These are phyloP conservation scores for Claviceps monticola DNA, from an alignment of 2,329 filamentous ascomycete genomes.

Conservation along the genomic window DNA sequence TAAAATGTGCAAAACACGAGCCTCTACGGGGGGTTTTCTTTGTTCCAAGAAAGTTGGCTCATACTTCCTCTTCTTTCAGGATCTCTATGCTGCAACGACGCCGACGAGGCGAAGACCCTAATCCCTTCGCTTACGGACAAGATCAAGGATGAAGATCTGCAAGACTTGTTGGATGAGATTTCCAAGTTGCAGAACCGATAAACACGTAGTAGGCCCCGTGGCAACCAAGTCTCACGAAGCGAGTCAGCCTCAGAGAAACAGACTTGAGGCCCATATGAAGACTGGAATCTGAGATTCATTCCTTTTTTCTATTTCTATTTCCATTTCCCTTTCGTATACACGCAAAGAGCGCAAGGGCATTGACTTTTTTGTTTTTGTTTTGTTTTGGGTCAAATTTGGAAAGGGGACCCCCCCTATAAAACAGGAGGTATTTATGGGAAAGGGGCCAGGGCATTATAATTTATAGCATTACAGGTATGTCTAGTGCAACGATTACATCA, in stretches of 20 bases:
- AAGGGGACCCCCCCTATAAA: background rate
- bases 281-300: background rate
- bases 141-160: conserved; percentile 76
- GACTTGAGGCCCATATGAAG: background rate
- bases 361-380: background rate
- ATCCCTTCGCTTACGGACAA: conserved; percentile 84
- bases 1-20: background rate
- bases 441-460: too few relatives aligned
- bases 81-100: conserved; percentile 79
- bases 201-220: conserved; percentile 1
- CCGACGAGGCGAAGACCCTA: conserved; percentile 91
- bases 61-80: conserved; percentile 34
- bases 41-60: background rate
- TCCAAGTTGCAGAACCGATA: conserved; percentile 51
- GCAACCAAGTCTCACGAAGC: background rate
- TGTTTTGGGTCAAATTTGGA: background rate
- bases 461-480: background rate
- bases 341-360: too few relatives aligned
- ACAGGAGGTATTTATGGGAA: background rate
- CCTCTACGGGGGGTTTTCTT: background rate
- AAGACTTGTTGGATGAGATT: conserved; percentile 81
- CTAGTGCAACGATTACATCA: background rate
- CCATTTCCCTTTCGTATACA: background rate
- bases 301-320: background rate
- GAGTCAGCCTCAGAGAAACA: background rate